These are phyloP conservation scores for Crithidia expoeki DNA, from an alignment of 208 protist species.

Conservation along the genomic window DNA sequence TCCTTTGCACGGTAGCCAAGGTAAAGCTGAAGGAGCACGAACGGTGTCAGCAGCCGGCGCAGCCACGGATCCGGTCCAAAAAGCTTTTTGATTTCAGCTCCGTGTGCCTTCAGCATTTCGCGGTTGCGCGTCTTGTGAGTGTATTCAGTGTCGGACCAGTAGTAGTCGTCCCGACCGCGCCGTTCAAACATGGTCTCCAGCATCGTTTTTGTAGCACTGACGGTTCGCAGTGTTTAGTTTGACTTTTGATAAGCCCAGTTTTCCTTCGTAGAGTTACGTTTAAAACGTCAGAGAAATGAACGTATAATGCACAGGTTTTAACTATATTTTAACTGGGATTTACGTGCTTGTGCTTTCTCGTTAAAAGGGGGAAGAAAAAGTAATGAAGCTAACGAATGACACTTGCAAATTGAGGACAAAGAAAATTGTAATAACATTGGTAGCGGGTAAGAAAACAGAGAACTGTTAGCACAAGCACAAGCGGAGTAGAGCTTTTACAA, in stretches of 20 bases:
- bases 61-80: constrained; percentile 71
- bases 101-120: constrained; percentile 82
- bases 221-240: not conserved
- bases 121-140: constrained; percentile 70
- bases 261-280: no score
- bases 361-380: no score
- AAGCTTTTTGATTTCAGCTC: constrained; percentile 79
- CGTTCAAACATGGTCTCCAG: constrained; percentile 33
- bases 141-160: constrained; percentile 72
- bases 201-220: no score
- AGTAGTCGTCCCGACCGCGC: constrained; percentile 61
- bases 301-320: no score
- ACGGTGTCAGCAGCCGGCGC: constrained; percentile 42
- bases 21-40: constrained; percentile 73
- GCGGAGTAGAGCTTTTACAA: no score
- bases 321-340: no score
- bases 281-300: not conserved
- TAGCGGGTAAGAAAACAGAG: no score
- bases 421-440: no score
- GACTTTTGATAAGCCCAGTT: not conserved
- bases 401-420: no score
- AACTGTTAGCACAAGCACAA: no score
- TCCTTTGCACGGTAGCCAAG: constrained; percentile 58
- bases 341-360: no score
- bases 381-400: no score